Evolutionary conservation across 768 basidiomycete genomes (phyloP), one percentile per base, ranked within the genome.

Genomic region (Auriculariales sp.): DNA sequence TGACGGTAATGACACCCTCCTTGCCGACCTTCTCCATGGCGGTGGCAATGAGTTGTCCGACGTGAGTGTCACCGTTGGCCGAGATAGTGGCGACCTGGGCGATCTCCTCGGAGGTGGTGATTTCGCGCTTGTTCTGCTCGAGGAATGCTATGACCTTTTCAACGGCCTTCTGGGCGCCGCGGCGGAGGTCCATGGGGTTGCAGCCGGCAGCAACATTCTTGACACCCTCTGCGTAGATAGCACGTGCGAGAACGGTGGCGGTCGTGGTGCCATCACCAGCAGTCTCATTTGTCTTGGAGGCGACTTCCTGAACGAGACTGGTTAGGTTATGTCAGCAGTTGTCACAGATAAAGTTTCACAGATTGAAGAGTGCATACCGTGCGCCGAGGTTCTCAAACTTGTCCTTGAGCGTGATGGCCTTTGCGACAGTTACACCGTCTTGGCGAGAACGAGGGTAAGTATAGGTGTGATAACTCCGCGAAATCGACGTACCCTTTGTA

Each of bases 21-120:
- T 94, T 95, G 63, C 94, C 94, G 53, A 98, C 94, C 67, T 95
- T 95, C 70, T 98, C 94, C 94, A 97, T 99, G 1, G 94, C 94
- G 62, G 90, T 89, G 4, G 94, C 93, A 65, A 97, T 98, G 61
- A 99, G 77, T 62, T 82, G 81, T 39, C 94, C 93, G 54, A 99
- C 74, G 62, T 97, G 92, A 1, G 66, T 73, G 68, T 98, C 94
- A 48, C 77, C 77, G 65, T 79, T 79, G 55, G 77, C 75, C 24
- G 81, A 84, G 65, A 95, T 94, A 57, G 93, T 97, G n/a, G 93
- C 93, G 55, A 98, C 94, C 68, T 97, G 93, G 10, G 94, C 91
- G 59, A 99, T 98, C 71, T 99, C 93, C 25, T 89, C 88, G 14
- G 85, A 89, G 33, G 94, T 99, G 54, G 94, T 99, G 68, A 99